A percentile compares a stretch with the other conserved stretches of the same genome.
These are phyloP conservation scores for Boletus pseudopeckii DNA, from an alignment of 768 basidiomycete species.

Conservation along the genomic window DNA sequence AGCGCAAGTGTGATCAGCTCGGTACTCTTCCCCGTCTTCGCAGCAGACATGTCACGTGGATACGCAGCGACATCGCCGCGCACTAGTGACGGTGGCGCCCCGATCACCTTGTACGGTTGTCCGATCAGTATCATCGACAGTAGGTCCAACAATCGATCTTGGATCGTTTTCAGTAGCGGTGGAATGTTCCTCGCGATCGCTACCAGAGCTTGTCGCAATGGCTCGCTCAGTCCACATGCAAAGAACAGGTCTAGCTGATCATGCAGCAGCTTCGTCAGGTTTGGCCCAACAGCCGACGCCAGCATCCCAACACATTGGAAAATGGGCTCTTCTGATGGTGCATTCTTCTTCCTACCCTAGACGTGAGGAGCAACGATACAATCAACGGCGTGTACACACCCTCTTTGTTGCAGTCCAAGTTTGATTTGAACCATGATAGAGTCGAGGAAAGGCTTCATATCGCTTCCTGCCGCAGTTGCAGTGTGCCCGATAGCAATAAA, in stretches of 20 bases:
- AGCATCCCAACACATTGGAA: slow-evolving; percentile 99
- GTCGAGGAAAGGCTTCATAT: slow-evolving; percentile 95
- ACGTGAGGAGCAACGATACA: slow-evolving; percentile 1
- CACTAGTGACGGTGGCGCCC: slow-evolving; percentile 67
- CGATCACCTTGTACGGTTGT: slow-evolving; percentile 82
- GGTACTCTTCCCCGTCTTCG: slow-evolving; percentile 56
- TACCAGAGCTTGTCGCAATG: slow-evolving; percentile 77
- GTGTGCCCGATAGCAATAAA: slow-evolving; percentile 97
- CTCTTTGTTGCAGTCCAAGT: slow-evolving; percentile 79
- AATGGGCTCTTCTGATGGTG: slow-evolving; percentile 89
- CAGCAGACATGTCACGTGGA: slow-evolving; percentile 51
- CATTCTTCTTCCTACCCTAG: slow-evolving; percentile 69
- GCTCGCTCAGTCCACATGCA: slow-evolving; percentile 87
- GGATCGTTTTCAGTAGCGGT: slow-evolving; percentile 86
- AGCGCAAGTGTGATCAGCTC: slow-evolving; percentile 80
- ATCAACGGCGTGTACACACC: slow-evolving; percentile 45
- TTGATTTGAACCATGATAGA: slow-evolving; percentile 88
- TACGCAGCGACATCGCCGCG: slow-evolving; percentile 49
- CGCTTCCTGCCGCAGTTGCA: slow-evolving; percentile 84
- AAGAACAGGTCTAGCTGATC: slow-evolving; percentile 98
- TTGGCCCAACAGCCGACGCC: slow-evolving; percentile 91
- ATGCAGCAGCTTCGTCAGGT: slow-evolving; percentile 91
- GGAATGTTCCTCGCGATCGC: slow-evolving; percentile 86
- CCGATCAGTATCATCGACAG: slow-evolving; percentile 79
- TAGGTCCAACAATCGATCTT: slow-evolving; percentile 89